Evolutionary conservation across 768 basidiomycete species (phyloP).

Genomic region (Cystofilobasidium ferigula): DNA sequence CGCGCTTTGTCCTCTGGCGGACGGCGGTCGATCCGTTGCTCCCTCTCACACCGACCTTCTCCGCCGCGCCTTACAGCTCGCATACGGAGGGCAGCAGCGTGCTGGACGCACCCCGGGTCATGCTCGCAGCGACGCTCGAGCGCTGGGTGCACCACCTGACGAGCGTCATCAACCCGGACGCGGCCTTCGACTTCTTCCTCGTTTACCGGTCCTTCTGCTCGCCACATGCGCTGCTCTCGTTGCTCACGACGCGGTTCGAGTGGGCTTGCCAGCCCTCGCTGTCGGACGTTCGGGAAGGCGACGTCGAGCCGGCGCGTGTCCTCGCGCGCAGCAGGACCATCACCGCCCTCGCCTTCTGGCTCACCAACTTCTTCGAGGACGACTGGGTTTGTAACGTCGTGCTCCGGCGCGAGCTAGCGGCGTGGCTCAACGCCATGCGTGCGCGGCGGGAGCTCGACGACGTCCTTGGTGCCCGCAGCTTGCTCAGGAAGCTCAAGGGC

Average conservation of each 20-base stretch:
- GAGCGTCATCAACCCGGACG: slow-evolving; percentile 72
- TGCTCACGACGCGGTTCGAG: slow-evolving; percentile 76
- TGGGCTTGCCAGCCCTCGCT: slow-evolving; percentile 56
- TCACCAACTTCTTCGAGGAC: slow-evolving; percentile 76
- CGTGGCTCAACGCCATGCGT: slow-evolving; percentile 69
- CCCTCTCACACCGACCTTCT: not conserved
- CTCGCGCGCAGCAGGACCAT: slow-evolving; percentile 82
- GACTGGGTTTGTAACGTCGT: slow-evolving; percentile 77
- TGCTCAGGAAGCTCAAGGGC: slow-evolving; percentile 70
- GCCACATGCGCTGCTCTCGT: slow-evolving; percentile 64
- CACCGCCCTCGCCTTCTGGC: slow-evolving; percentile 79
- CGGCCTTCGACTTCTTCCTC: slow-evolving; percentile 79
- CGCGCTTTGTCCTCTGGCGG: slow-evolving; percentile 86
- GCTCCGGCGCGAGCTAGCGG: slow-evolving; percentile 57
- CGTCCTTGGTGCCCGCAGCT: slow-evolving; percentile 45
- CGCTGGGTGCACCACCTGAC: slow-evolving; percentile 88
- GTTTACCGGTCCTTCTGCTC: slow-evolving; percentile 78
- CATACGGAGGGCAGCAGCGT: not conserved
- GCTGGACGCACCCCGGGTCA: slow-evolving; percentile 26
- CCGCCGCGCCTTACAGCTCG: not conserved
- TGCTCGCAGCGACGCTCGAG: slow-evolving; percentile 85
- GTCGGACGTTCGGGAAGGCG: not conserved
- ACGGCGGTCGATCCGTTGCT: slow-evolving; percentile 1
- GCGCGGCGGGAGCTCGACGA: slow-evolving; percentile 41
- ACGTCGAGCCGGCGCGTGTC: slow-evolving; percentile 48